These are phyloP conservation scores for Emmonsiellopsis sp. DNA, from an alignment of 2,329 filamentous ascomycete species.

Conservation along the genomic window DNA sequence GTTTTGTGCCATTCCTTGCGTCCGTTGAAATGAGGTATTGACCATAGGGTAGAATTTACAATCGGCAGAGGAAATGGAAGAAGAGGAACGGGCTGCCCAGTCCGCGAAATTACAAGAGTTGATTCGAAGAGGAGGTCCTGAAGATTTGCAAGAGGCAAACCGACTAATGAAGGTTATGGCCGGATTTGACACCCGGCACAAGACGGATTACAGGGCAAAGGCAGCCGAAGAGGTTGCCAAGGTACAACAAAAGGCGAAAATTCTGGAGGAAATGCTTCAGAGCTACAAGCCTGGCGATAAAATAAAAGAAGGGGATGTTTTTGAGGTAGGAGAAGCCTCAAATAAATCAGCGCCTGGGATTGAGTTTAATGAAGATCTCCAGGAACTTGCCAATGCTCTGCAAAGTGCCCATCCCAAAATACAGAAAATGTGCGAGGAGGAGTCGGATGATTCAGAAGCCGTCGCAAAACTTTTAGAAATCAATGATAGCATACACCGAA, in stretches of 20 bases:
- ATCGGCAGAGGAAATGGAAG: conserved; percentile 97
- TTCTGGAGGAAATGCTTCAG: conserved; percentile 87
- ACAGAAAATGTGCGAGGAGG: conserved; percentile 98
- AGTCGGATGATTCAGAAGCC: conserved; percentile 92
- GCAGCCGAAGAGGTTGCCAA: conserved; percentile 90
- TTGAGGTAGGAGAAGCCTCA: conserved; percentile 43
- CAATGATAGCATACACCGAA: conserved; percentile 97
- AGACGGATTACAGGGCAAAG: conserved; percentile 96
- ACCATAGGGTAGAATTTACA: conserved; percentile 63
- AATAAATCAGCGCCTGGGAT: background rate
- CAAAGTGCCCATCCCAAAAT: conserved; percentile 97
- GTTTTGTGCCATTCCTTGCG: conserved; percentile 28
- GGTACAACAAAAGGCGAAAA: conserved; percentile 87
- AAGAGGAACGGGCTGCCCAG: conserved; percentile 87
- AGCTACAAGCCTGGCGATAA: conserved; percentile 72
- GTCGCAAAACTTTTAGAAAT: conserved; percentile 93
- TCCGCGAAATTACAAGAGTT: conserved; percentile 97
- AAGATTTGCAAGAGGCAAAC: conserved; percentile 94
- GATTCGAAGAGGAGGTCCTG: conserved; percentile 81
- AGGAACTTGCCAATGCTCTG: conserved; percentile 80
- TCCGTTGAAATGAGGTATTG: conserved; percentile 13
- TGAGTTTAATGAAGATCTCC: conserved; percentile 3
- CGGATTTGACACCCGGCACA: conserved; percentile 87
- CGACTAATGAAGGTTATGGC: conserved; percentile 99
- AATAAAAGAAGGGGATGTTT: conserved; percentile 61